Conservation (phyloP, 306 rosid species). For the Begonia fuchsioides region DNA sequence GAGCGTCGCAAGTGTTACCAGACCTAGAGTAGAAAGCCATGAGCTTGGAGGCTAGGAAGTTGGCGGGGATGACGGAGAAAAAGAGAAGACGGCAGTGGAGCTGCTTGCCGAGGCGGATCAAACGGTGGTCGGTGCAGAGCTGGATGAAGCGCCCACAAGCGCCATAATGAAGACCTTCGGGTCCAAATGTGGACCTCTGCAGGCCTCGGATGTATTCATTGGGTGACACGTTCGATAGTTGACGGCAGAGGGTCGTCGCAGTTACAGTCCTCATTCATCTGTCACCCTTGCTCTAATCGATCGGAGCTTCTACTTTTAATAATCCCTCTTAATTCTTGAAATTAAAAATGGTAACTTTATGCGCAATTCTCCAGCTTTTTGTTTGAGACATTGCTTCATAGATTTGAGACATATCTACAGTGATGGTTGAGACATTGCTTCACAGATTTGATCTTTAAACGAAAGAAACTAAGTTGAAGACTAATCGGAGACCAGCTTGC, state of each 20-base stretch:
- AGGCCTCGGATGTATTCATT: conserved; percentile 16
- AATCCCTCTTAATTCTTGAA: no score
- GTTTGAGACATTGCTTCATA: no score
- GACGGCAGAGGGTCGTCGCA: conserved; percentile 17
- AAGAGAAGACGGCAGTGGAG: conserved; percentile 67
- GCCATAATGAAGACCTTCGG: conserved; percentile 24
- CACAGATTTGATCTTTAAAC: no score
- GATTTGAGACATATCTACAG: no score
- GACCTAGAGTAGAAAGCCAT: conserved; percentile 37
- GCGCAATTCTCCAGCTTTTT: no score
- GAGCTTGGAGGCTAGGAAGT: conserved; percentile 80
- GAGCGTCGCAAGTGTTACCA: conserved; percentile 28
- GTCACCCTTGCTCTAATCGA: not conserved
- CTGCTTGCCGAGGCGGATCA: conserved; percentile 53
- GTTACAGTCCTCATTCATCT: conserved; percentile 34
- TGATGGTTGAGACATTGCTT: no score
- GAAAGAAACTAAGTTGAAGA: no score
- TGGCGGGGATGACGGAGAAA: conserved; percentile 46
- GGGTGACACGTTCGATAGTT: conserved; percentile 8
- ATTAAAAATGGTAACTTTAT: no score
- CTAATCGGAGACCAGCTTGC: no score
- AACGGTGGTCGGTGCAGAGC: conserved; percentile 35
- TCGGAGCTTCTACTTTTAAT: no score
- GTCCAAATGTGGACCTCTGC: conserved; percentile 10
- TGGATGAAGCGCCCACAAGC: conserved; percentile 58